phyloP scores from a whole-genome alignment of 768 basidiomycete genomes.

The Calocybe indica region DNA sequence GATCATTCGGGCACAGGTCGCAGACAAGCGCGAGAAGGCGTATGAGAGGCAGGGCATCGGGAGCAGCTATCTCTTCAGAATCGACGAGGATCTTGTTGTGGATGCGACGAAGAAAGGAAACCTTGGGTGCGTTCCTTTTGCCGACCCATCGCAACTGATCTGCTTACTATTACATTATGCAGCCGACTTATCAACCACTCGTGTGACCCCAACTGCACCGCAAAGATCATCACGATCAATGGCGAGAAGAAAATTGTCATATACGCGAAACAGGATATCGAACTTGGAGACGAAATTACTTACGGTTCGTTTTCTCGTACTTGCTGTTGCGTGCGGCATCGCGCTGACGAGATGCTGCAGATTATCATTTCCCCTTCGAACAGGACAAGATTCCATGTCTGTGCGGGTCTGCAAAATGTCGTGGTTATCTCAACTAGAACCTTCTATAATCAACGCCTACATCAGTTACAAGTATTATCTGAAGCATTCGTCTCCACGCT shows the following conservation, averaged over 20 bases:
- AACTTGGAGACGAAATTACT: slow-evolving; percentile 96
- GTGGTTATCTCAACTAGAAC: slow-evolving; percentile 91
- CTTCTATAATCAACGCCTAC: slow-evolving; percentile 14
- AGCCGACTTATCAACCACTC: slow-evolving; percentile 99
- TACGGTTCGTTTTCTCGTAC: slow-evolving; percentile 60
- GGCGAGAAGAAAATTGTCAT: slow-evolving; percentile 99
- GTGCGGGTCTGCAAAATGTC: slow-evolving; percentile 86
- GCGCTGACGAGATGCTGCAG: slow-evolving; percentile 29
- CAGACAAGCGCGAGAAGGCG: slow-evolving; percentile 94
- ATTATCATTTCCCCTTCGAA: slow-evolving; percentile 99
- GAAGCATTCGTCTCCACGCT: slow-evolving; percentile 10
- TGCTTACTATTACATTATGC: slow-evolving; percentile 8
- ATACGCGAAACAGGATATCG: slow-evolving; percentile 94
- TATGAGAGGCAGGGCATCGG: slow-evolving; percentile 98
- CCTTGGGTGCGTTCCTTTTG: slow-evolving; percentile 68
- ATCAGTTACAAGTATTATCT: background rate
- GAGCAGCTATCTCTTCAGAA: slow-evolving; percentile 94
- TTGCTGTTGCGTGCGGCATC: background rate
- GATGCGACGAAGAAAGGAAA: slow-evolving; percentile 99
- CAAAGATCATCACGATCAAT: slow-evolving; percentile 87
- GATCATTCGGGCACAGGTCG: slow-evolving; percentile 90
- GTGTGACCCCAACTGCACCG: slow-evolving; percentile 91
- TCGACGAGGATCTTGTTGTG: slow-evolving; percentile 96
- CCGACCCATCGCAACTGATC: slow-evolving; percentile 6
- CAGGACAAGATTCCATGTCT: slow-evolving; percentile 95